Evolutionary conservation across 2,329 filamentous ascomycete species (phyloP).

Genomic region (Ascosphaera pollenicola): DNA sequence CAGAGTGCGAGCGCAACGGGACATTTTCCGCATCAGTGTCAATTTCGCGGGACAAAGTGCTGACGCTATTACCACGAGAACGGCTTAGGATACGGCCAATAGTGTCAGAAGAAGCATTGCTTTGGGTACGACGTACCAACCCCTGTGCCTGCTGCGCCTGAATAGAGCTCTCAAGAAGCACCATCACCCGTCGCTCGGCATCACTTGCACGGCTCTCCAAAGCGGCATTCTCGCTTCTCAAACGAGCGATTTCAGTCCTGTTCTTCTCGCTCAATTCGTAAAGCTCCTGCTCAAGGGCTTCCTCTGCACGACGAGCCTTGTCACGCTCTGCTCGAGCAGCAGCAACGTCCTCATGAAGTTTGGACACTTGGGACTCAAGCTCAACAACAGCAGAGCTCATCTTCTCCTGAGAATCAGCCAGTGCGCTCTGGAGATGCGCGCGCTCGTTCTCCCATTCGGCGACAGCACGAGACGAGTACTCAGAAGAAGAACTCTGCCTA

Average conservation of each 20-base stretch:
- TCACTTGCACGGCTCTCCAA: constrained; percentile 71
- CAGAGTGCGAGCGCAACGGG: background rate
- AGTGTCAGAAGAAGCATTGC: constrained; percentile 29
- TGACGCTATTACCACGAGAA: constrained; percentile 1
- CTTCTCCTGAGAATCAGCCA: constrained; percentile 46
- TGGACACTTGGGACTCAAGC: constrained; percentile 49
- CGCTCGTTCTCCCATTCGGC: constrained; percentile 58
- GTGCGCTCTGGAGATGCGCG: constrained; percentile 39
- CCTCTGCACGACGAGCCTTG: constrained; percentile 32
- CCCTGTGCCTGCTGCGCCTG: background rate
- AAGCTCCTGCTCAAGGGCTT: constrained; percentile 35
- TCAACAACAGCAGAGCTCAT: constrained; percentile 41
- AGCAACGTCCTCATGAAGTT: constrained; percentile 47
- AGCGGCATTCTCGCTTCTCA: constrained; percentile 59
- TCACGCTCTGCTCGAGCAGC: constrained; percentile 47
- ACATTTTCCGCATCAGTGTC: background rate
- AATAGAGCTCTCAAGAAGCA: constrained; percentile 77
- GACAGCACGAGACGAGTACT: constrained; percentile 15
- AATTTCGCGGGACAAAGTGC: background rate
- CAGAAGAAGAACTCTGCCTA: constrained; percentile 27
- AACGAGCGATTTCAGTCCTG: constrained; percentile 50
- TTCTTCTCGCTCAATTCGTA: constrained; percentile 29
- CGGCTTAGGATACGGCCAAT: constrained; percentile 7
- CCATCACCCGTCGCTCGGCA: constrained; percentile 78
- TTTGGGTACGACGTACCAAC: constrained; percentile 24